These are phyloP conservation scores for Golubevia sp. DNA, from an alignment of 1,284 basidiomycete species.

Conservation along the genomic window DNA sequence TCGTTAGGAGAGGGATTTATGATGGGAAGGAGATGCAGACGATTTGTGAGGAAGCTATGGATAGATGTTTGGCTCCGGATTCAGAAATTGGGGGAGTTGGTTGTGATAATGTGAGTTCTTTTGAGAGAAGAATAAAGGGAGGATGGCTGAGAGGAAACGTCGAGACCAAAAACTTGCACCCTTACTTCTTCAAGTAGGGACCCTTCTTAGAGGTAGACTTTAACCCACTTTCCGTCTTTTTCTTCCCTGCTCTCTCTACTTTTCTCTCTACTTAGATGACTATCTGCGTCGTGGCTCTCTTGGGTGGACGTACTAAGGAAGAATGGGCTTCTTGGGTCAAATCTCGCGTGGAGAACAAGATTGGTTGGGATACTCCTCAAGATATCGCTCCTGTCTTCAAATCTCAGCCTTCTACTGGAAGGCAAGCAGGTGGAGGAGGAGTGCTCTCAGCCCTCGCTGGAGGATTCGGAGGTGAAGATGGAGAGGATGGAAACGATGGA, in stretches of 20 bases:
- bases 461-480: constrained; percentile 36
- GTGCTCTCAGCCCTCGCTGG: constrained; percentile 52
- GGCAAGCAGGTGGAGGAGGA: constrained; percentile 31
- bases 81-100: constrained; percentile 92
- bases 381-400: constrained; percentile 66
- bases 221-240: not conserved
- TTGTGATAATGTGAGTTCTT: constrained; percentile 76
- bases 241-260: not conserved
- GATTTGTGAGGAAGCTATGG: constrained; percentile 88
- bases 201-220: no score
- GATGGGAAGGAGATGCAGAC: constrained; percentile 78
- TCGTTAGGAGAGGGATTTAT: constrained; percentile 80
- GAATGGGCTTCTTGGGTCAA: constrained; percentile 93
- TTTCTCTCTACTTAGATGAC: constrained; percentile 73
- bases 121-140: no score
- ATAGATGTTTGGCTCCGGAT: constrained; percentile 91
- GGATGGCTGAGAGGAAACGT: no score
- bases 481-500: constrained; percentile 26
- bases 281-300: constrained; percentile 83
- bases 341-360: constrained; percentile 76
- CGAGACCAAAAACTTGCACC: no score
- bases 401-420: constrained; percentile 60
- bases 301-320: constrained; percentile 82
- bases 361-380: constrained; percentile 74
- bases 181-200: no score